These are phyloP conservation scores for Moesziomyces sp. DNA, from an alignment of 1,284 basidiomycete species.

Conservation along the genomic window DNA sequence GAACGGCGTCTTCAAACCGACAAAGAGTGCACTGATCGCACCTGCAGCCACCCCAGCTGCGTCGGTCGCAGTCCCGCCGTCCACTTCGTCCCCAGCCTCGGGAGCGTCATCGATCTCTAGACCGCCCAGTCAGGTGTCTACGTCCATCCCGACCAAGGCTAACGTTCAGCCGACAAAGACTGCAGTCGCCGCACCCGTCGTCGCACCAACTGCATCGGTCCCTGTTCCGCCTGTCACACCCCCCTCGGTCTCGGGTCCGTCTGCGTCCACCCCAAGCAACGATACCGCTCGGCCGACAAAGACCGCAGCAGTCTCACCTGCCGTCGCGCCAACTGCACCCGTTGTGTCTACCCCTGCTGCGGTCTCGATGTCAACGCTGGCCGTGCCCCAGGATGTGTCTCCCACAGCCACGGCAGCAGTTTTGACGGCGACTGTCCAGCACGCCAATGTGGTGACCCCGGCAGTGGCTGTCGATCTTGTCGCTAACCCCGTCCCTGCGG, in stretches of 20 bases:
- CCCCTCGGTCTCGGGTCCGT: not conserved
- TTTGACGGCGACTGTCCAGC: not conserved
- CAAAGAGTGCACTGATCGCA: no score
- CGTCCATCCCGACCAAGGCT: no score
- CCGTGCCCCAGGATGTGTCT: no score
- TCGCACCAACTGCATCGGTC: not conserved
- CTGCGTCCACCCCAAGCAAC: not conserved
- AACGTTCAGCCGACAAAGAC: not conserved
- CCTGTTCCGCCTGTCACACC: no score
- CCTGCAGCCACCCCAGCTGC: no score
- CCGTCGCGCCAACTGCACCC: not conserved
- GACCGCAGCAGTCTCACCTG: not conserved
- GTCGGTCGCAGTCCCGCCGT: no score
- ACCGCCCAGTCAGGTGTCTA: not conserved
- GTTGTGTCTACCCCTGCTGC: not conserved
- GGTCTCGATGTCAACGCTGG: not conserved
- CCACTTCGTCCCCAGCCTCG: not conserved
- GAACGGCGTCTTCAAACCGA: no score
- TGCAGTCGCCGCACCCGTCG: not conserved
- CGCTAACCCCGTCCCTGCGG: not conserved
- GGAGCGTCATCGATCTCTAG: not conserved
- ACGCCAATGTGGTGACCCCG: not conserved
- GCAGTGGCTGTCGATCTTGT: conserved; percentile 6
- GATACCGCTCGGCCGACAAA: not conserved
- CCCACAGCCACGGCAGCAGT: not conserved